A percentile compares a stretch with the other conserved stretches of the same genome.
phyloP scores from a whole-genome alignment of 345 rosid species.

The Rhodamnia argentea region DNA sequence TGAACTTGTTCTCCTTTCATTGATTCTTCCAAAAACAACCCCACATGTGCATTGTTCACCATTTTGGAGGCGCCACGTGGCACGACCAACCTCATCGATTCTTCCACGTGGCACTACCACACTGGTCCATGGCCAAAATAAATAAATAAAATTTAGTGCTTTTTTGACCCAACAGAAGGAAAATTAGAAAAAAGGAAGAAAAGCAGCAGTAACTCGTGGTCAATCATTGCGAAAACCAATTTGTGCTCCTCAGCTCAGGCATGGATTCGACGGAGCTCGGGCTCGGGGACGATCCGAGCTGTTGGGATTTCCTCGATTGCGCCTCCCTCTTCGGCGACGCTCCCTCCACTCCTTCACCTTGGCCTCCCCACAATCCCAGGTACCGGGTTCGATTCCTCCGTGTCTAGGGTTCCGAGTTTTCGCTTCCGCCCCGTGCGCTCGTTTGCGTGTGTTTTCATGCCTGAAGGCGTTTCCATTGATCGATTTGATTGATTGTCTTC shows the following conservation, averaged over 20 bases:
- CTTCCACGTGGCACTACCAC: neutral
- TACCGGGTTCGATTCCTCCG: no score
- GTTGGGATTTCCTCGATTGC: constrained; percentile 31
- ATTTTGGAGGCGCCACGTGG: neutral
- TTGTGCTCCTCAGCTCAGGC: neutral
- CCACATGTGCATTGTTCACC: neutral
- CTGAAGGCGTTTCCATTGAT: neutral
- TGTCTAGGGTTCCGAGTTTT: neutral
- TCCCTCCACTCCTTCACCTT: neutral
- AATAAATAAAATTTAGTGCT: neutral
- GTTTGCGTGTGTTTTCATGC: neutral
- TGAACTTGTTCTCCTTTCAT: neutral
- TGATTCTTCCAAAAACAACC: neutral
- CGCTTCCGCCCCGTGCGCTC: neutral
- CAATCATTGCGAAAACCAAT: neutral
- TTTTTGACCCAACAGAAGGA: neutral
- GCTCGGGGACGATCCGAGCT: constrained; percentile 1
- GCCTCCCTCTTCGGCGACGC: constrained; percentile 6
- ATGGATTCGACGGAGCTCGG: constrained; percentile 10
- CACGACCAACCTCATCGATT: no score
- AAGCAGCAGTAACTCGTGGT: neutral
- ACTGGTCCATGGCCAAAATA: neutral
- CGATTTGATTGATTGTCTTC: neutral
- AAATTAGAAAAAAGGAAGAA: neutral
- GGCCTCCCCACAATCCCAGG: neutral